Evolutionary conservation across 495 filamentous ascomycete genomes (phyloP), one percentile per base, ranked within the genome.

Genomic region (Penicillium psychrofluorescens): DNA sequence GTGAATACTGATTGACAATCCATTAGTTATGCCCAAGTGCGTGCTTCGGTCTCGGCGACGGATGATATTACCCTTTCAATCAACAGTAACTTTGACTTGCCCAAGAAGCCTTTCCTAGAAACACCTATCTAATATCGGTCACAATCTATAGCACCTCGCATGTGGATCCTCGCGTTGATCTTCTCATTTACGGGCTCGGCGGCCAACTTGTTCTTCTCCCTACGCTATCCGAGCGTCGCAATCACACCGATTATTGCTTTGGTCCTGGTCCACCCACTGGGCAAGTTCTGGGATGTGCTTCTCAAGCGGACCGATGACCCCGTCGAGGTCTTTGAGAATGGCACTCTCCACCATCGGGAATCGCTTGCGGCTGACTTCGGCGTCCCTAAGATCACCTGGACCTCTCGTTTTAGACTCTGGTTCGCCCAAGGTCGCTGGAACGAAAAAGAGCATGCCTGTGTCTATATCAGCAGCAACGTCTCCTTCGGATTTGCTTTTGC

Each of bases 401-500:
- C 32, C 1, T 42, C 48, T 13, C 34, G 51, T 16, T 38, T 80
- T 12, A 78, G 84, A 38, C 66, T 85, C 6, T 90, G 86, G 86
- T 68, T 91, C 10, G 83, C 80, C 10, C 87, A 89, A 51, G 86
- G 86, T 4, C 73, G 67, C 29, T 91, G 86, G 86, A 91, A 91
- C 56, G 80, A 86, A 52, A 90, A 91, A 58, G 86, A 91, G 59
- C 86, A 91, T 63, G 83, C 78, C 40, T 91, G 86, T 60, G 84
- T 91, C 43, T 91, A 90, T 53, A 86, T 90, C 51, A 86, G 81
- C 69, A 90, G 87, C 63, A 91, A 91, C 61, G 85, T 91, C 27
- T 87, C 86, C n/a, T 91, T 91, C 55, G 87, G 86, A 0, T 91
- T 91, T 66, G 86, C 86, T 16, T 91, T 90, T 63, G 59, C 59